Percentiles rank a stretch among this genome's conserved stretches.
Evolutionary conservation across 768 basidiomycete genomes (phyloP).

Genomic region (Cantharellus cinnabarinus): DNA sequence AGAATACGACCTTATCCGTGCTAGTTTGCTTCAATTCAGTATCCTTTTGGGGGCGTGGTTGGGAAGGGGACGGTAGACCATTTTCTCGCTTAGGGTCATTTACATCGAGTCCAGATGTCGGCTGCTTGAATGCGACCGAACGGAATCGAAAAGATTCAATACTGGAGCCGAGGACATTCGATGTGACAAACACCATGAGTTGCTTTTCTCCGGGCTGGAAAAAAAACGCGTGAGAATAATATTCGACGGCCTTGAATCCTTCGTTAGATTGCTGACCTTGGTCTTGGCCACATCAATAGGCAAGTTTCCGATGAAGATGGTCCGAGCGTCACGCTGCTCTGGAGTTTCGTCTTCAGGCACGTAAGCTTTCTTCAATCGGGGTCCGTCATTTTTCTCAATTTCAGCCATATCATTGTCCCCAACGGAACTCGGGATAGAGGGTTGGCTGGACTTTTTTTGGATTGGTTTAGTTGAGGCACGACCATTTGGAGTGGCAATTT

Average conservation of each 20-base stretch:
- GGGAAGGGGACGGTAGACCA: not conserved
- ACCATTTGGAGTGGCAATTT: too few relatives aligned
- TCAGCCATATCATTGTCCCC: too few relatives aligned
- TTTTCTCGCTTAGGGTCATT: slow-evolving; percentile 15
- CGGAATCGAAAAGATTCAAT: slow-evolving; percentile 89
- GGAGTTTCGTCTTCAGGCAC: slow-evolving; percentile 50
- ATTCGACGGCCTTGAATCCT: not conserved
- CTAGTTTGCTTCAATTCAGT: slow-evolving; percentile 11
- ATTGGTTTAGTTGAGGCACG: too few relatives aligned
- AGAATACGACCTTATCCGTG: slow-evolving; percentile 28
- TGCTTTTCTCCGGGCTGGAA: slow-evolving; percentile 51
- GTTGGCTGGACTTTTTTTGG: too few relatives aligned
- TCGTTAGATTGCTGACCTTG: slow-evolving; percentile 30
- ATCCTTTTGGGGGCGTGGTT: slow-evolving; percentile 12
- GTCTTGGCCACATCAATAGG: slow-evolving; percentile 53
- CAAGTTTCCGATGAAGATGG: slow-evolving; percentile 84
- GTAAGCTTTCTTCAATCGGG: too few relatives aligned
- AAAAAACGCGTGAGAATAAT: not conserved
- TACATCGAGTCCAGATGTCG: slow-evolving; percentile 37
- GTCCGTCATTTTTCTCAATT: too few relatives aligned
- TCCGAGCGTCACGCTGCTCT: slow-evolving; percentile 55
- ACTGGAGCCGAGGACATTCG: slow-evolving; percentile 50
- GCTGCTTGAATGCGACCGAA: slow-evolving; percentile 73
- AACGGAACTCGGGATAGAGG: too few relatives aligned
- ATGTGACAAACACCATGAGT: slow-evolving; percentile 54